These are phyloP conservation scores for Blastobotrys proliferans DNA, from an alignment of 1,139 yeast species.

Conservation along the genomic window DNA sequence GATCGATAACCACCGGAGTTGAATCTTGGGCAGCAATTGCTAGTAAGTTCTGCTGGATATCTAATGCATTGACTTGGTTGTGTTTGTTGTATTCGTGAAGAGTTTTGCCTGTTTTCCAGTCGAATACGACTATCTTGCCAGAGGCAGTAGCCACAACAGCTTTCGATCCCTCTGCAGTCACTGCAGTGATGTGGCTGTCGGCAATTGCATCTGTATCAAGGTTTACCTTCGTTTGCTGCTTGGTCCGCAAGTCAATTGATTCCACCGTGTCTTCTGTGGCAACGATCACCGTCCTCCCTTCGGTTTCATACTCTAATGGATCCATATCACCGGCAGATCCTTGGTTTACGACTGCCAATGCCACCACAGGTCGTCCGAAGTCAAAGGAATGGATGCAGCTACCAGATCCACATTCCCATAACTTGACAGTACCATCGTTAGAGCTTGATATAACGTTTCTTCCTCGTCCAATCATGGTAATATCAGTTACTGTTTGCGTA, in stretches of 20 bases:
- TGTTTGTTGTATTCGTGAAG: background rate
- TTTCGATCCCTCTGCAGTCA: background rate
- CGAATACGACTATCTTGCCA: background rate
- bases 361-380: constrained; percentile 17
- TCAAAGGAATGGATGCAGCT: constrained; percentile 39
- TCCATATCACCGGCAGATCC: constrained; percentile 3
- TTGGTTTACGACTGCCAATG: constrained; percentile 27
- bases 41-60: background rate
- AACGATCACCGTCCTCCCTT: constrained; percentile 24
- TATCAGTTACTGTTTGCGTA: constrained; percentile 42
- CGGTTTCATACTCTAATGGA: constrained; percentile 39
- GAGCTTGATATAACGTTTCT: constrained; percentile 50
- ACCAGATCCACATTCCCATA: constrained; percentile 71
- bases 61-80: background rate
- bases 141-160: background rate
- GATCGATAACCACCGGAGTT: constrained; percentile 9
- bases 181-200: background rate
- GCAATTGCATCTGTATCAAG: background rate
- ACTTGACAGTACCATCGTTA: constrained; percentile 47
- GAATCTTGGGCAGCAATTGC: constrained; percentile 9
- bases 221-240: background rate
- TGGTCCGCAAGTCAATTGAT: constrained; percentile 13
- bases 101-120: background rate
- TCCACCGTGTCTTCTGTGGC: constrained; percentile 15
- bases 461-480: constrained; percentile 53